Evolutionary conservation across 257 asterid species (phyloP).

Genomic region (Solanum piurae): DNA sequence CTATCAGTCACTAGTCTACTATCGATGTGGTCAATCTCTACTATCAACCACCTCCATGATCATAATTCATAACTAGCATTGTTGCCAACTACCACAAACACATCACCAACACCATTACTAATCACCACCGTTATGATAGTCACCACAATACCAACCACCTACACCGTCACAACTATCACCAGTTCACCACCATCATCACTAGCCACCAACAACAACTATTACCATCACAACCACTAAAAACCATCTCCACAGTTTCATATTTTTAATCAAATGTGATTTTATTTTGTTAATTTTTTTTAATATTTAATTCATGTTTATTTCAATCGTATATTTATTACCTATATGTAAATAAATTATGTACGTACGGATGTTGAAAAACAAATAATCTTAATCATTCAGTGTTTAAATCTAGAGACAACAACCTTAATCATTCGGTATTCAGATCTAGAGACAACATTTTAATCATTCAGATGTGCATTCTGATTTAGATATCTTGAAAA

Average conservation of each 20-base stretch:
- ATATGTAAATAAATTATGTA: neutral
- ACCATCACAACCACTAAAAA: neutral
- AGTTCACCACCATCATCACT: neutral
- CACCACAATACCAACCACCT: neutral
- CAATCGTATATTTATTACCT: too few relatives aligned
- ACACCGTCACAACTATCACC: neutral
- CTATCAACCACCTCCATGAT: neutral
- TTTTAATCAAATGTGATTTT: neutral
- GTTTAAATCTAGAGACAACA: too few relatives aligned
- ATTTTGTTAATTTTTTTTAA: neutral
- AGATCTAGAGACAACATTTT: neutral
- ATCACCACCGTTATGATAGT: neutral
- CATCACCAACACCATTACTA: neutral
- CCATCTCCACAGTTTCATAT: neutral
- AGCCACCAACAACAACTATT: neutral
- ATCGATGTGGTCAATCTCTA: neutral
- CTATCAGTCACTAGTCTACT: neutral
- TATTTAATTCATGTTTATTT: neutral
- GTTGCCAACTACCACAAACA: neutral
- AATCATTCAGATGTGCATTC: too few relatives aligned
- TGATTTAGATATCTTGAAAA: neutral
- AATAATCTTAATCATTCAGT: neutral
- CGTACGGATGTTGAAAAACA: neutral
- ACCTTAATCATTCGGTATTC: too few relatives aligned
- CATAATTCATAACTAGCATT: neutral